Conservation (phyloP, 2,329 filamentous ascomycete species). For the Dothideomycetes sp. region DNA sequence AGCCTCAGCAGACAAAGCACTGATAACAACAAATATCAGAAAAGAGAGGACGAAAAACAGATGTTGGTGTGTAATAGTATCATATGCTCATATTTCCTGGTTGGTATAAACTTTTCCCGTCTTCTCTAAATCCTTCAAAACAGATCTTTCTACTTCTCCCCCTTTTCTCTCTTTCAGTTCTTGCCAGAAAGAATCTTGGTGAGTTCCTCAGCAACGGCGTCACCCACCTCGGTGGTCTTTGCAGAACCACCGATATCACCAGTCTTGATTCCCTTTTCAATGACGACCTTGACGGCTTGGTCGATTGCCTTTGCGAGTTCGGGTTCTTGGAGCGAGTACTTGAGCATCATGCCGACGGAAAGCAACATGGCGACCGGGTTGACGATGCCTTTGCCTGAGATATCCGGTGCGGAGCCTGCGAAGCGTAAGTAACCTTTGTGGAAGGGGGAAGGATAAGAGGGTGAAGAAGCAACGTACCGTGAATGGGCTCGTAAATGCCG, state of each 20-base stretch:
- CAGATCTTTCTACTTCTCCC: no score
- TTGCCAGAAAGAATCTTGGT: conserved; percentile 59
- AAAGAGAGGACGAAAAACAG: no score
- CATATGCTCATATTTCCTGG: no score
- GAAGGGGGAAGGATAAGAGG: conserved; percentile 3
- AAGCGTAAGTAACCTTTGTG: background rate
- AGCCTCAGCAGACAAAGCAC: no score
- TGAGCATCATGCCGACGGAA: conserved; percentile 90
- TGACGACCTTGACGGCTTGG: conserved; percentile 66
- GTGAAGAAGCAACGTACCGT: conserved; percentile 51
- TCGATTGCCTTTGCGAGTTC: conserved; percentile 72
- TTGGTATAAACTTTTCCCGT: no score
- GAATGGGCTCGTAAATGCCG: conserved; percentile 96
- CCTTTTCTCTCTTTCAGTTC: conserved; percentile 8
- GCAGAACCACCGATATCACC: conserved; percentile 74
- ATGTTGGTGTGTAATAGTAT: no score
- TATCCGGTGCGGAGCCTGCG: conserved; percentile 78
- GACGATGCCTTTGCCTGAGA: conserved; percentile 82
- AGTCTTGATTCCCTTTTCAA: conserved; percentile 71
- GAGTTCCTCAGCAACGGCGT: conserved; percentile 69
- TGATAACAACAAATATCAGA: no score
- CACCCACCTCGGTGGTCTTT: conserved; percentile 69
- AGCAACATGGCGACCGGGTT: conserved; percentile 89
- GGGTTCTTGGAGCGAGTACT: conserved; percentile 77
- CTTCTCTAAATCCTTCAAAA: no score